Evolutionary conservation across 2,329 filamentous ascomycete species (phyloP).

Genomic region (Colletotrichum sp.): DNA sequence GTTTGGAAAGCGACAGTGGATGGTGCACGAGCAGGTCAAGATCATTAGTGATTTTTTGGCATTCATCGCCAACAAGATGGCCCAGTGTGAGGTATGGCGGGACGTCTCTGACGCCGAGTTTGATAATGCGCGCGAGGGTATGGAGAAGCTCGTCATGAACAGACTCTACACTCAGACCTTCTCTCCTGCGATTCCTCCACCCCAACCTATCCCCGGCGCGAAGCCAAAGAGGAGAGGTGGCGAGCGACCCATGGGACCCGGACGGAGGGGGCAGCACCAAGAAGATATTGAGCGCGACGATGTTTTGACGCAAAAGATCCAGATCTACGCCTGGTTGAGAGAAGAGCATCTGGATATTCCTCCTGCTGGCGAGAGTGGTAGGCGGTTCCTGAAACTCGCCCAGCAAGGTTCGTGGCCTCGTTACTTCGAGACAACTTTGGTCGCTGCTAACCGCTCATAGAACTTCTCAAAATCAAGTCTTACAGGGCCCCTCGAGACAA

Average conservation of each 20-base stretch:
- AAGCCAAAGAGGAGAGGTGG: conserved; percentile 72
- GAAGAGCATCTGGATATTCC: conserved; percentile 95
- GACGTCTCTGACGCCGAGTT: conserved; percentile 97
- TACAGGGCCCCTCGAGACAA: conserved; percentile 98
- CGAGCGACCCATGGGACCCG: conserved; percentile 75
- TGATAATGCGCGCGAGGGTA: conserved; percentile 96
- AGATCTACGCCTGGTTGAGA: conserved; percentile 93
- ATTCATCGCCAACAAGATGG: conserved; percentile 99
- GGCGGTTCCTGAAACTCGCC: conserved; percentile 85
- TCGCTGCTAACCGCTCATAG: conserved; percentile 51
- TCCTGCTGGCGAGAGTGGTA: conserved; percentile 82
- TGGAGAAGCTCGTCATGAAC: conserved; percentile 99
- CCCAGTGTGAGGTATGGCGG: conserved; percentile 93
- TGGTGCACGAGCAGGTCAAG: conserved; percentile 99
- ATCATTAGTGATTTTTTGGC: conserved; percentile 96
- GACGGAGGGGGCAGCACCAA: conserved; percentile 93
- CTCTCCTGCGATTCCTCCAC: conserved; percentile 87
- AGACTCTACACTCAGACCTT: conserved; percentile 94
- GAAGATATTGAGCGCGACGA: conserved; percentile 97
- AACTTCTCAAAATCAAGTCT: conserved; percentile 93
- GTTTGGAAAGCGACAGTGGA: conserved; percentile 98
- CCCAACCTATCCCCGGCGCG: conserved; percentile 73
- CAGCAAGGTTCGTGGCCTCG: conserved; percentile 71
- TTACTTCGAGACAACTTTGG: conserved; percentile 2
- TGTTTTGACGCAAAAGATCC: conserved; percentile 93